Base-by-base conservation (phyloP, 345 rosid species). In the Sisymbrium altissimum region DNA sequence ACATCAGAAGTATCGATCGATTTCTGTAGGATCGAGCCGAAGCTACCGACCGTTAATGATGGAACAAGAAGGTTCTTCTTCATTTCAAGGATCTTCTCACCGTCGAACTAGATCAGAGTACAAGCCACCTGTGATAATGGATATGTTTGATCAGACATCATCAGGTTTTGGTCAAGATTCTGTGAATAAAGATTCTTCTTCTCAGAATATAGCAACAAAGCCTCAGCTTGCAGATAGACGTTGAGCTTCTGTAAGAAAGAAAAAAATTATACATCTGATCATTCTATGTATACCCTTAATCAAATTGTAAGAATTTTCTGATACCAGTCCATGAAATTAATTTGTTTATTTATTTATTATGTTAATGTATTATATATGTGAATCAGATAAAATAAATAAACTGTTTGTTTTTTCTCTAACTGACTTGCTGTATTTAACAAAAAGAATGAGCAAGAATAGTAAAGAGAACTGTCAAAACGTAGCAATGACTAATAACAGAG, bases 1-100 rank as follows among this genome's bases (percentile, higher is more conserved):
- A 35, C 32, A 11, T 27, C 57, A 68, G 49, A 38, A 0, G 15
- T 74, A 70, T 71, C 50, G 80, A 40, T 80, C 83, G 0, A 43
- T 70, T 11, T 82, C 86, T 11, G 71, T 25, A 7, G 88, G 86
- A 12, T 88, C 97, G 9, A 80, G 77, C 77, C 81, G 81, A 9
- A 77, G 95, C 81, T 86, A 87, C 86, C 89, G 88, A 71, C 68
- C 84, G 79, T 64, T 91, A 17, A 64, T 58, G 40, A 80, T 66
- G 7, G 83, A 83, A 25, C 77, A 73, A 35, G 80, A 76, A 44
- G 54, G 19, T 29, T 70, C 66, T 45, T 57, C 36, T 44, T 83
- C 87, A 0, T 2, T 76, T 1, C 78, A 66, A 4, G 90, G 89
- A 58, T 84, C 83, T 43, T 82, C 83, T 68, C 86, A 83, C 53